Evolutionary conservation across 179 eudicot species (phyloP).

Genomic region (Beta macrorhiza): DNA sequence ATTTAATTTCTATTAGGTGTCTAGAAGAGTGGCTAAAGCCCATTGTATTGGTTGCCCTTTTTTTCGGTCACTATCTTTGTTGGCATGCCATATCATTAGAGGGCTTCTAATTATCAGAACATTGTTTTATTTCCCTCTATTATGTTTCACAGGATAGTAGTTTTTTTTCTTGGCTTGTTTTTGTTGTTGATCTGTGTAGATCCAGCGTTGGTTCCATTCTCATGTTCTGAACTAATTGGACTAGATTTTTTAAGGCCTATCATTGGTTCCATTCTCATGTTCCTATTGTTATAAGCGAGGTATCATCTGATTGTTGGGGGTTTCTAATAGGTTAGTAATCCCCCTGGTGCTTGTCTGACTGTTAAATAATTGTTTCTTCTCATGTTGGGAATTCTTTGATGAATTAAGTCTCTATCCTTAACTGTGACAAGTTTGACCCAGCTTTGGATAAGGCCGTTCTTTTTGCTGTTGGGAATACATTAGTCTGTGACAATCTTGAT

Average conservation of each 20-base stretch:
- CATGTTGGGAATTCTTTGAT: neutral
- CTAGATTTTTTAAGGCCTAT: neutral
- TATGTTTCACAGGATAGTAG: neutral
- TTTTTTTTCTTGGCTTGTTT: neutral
- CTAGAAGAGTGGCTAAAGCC: neutral
- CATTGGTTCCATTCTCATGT: neutral
- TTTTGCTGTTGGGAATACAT: constrained; percentile 93
- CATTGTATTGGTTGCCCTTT: neutral
- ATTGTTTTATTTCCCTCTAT: neutral
- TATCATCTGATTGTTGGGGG: neutral
- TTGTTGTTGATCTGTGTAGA: neutral
- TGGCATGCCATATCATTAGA: constrained; percentile 1
- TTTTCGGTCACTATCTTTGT: neutral
- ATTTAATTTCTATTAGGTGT: neutral
- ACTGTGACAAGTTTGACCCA: constrained; percentile 74
- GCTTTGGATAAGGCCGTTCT: constrained; percentile 84
- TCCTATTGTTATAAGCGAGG: neutral
- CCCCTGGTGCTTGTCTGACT: neutral
- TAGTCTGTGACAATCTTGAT: constrained; percentile 88
- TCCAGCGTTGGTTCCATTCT: neutral
- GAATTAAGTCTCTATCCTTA: constrained; percentile 43
- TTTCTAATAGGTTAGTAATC: neutral
- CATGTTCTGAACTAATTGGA: neutral
- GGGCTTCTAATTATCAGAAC: neutral
- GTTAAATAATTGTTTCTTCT: neutral